Evolutionary conservation across 129 eudicot species (phyloP).

Genomic region (Artemisia annua): DNA sequence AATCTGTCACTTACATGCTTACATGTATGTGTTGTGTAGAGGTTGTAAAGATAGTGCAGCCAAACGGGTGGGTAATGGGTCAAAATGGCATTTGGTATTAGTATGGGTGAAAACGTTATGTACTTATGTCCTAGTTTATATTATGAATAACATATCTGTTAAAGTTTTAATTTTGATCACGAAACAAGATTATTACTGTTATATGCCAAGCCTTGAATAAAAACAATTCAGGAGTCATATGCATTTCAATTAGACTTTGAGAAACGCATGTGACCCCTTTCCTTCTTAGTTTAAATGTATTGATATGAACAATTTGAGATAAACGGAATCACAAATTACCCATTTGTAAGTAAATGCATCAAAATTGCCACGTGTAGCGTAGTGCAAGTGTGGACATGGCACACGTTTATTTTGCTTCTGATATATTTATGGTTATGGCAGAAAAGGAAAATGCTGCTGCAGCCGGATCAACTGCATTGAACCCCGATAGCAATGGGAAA

Average conservation of each 20-base stretch:
- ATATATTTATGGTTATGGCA: constrained; percentile 29
- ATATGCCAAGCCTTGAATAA: not conserved
- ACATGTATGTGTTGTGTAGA: not conserved
- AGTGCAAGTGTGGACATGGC: not conserved
- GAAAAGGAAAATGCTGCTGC: constrained; percentile 73
- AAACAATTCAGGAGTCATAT: not conserved
- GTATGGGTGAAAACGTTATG: not conserved
- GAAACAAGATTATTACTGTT: not conserved
- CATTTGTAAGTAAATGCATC: not conserved
- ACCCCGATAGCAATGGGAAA: constrained; percentile 50
- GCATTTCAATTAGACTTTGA: not conserved
- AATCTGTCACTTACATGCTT: not conserved
- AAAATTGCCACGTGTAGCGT: not conserved
- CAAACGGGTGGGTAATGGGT: constrained; percentile 4
- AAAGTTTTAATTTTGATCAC: not conserved
- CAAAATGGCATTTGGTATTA: not conserved
- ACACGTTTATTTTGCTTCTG: not conserved
- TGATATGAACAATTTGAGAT: not conserved
- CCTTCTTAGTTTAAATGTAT: not conserved
- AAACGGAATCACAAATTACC: not conserved
- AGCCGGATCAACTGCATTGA: constrained; percentile 48
- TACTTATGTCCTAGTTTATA: not conserved
- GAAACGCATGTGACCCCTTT: not conserved
- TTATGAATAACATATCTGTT: not conserved
- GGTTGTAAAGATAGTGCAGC: not conserved